Evolutionary conservation across 441 rosid genomes (phyloP).

Genomic region (Erysimum pusillum): DNA sequence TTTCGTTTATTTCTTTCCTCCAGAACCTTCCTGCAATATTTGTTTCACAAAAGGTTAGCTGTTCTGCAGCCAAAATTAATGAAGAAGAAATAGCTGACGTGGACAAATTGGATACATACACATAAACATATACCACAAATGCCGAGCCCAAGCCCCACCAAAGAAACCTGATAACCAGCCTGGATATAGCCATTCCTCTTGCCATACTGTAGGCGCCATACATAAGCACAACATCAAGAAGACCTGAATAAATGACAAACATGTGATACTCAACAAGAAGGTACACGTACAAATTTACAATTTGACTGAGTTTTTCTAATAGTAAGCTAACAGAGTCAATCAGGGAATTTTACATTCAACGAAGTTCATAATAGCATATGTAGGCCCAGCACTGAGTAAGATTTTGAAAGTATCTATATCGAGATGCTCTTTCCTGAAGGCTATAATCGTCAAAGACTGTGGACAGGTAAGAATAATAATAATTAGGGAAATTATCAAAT

Average conservation of each 20-base stretch:
- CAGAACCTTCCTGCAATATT: slow-evolving; percentile 78
- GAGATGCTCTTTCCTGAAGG: slow-evolving; percentile 74
- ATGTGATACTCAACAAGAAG: slow-evolving; percentile 40
- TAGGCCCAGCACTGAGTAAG: slow-evolving; percentile 91
- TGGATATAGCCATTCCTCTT: slow-evolving; percentile 99
- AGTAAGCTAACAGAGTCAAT: slow-evolving; percentile 36
- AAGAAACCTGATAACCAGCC: slow-evolving; percentile 89
- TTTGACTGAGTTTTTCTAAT: slow-evolving; percentile 21
- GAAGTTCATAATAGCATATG: slow-evolving; percentile 93
- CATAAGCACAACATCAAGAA: slow-evolving; percentile 93
- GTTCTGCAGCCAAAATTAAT: slow-evolving; percentile 22
- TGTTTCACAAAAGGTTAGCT: slow-evolving; percentile 34
- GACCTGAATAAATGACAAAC: slow-evolving; percentile 60
- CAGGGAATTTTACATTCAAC: slow-evolving; percentile 70
- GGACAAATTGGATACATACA: slow-evolving; percentile 64
- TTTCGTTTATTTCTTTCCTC: slow-evolving; percentile 71
- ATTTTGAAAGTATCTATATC: slow-evolving; percentile 79
- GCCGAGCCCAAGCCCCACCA: slow-evolving; percentile 89
- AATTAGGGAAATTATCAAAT: slow-evolving; percentile 33
- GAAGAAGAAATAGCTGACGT: slow-evolving; percentile 19
- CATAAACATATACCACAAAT: slow-evolving; percentile 76
- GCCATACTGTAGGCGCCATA: slow-evolving; percentile 94
- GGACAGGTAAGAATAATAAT: slow-evolving; percentile 30
- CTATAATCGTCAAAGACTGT: slow-evolving; percentile 93
- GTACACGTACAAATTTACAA: slow-evolving; percentile 31